phyloP scores from a whole-genome alignment of 805 yeast species.

The Wickerhamiella kazuoi region DNA sequence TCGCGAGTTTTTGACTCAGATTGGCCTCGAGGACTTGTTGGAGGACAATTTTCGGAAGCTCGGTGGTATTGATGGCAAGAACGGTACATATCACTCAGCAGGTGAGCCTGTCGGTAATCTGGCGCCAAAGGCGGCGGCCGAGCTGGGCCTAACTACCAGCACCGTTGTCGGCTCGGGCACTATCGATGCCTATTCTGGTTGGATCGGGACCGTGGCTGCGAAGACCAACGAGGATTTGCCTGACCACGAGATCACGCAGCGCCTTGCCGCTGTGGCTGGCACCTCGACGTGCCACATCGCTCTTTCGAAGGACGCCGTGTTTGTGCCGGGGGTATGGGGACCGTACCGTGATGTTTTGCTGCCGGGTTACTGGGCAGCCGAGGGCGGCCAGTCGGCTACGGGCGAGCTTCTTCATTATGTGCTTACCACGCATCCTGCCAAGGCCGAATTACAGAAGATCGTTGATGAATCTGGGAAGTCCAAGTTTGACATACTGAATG shows the following conservation, averaged over 20 bases:
- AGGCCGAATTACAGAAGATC: conserved; percentile 34
- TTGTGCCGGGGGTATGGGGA: conserved; percentile 97
- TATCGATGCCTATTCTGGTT: conserved; percentile 96
- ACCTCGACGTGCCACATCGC: conserved; percentile 95
- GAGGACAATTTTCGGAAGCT: conserved; percentile 59
- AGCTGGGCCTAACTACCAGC: conserved; percentile 61
- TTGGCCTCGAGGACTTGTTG: conserved; percentile 61
- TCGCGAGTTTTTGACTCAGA: conserved; percentile 44
- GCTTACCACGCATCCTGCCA: conserved; percentile 75
- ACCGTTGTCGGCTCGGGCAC: conserved; percentile 90
- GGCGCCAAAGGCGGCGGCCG: conserved; percentile 47
- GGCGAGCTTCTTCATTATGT: conserved; percentile 88
- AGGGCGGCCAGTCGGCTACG: conserved; percentile 97
- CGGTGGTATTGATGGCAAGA: conserved; percentile 66
- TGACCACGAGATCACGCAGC: conserved; percentile 39
- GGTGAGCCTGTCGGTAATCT: conserved; percentile 79
- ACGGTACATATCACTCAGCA: conserved; percentile 63
- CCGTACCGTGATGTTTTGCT: conserved; percentile 89
- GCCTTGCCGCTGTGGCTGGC: conserved; percentile 96
- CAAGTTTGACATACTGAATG: conserved; percentile 68
- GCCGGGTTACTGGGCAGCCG: conserved; percentile 86
- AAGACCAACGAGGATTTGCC: conserved; percentile 37
- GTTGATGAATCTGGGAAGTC: conserved; percentile 41
- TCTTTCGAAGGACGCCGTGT: conserved; percentile 64
- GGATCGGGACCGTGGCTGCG: conserved; percentile 97